phyloP scores from a whole-genome alignment of 2,329 filamentous ascomycete species.

The Gliomastix tumulicola region DNA sequence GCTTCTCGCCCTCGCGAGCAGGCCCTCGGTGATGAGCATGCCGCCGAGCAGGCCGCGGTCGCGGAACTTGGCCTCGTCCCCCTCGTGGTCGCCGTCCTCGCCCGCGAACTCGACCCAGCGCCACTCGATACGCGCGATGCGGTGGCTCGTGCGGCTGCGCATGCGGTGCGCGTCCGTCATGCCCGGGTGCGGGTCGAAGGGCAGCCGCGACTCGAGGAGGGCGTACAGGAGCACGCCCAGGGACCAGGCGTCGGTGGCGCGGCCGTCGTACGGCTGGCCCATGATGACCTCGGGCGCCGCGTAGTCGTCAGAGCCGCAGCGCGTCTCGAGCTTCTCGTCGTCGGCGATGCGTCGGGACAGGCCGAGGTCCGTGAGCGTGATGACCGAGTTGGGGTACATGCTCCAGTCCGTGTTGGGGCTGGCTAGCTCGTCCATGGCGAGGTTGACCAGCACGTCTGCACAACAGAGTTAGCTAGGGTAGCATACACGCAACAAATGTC shows the following conservation, averaged over 20 bases:
- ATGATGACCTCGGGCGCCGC: constrained; percentile 94
- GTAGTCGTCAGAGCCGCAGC: constrained; percentile 95
- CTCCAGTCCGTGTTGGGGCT: constrained; percentile 59
- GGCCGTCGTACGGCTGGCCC: constrained; percentile 89
- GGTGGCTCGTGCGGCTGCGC: constrained; percentile 77
- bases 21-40: constrained; percentile 72
- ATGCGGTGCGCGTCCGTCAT: constrained; percentile 70
- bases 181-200: constrained; percentile 83
- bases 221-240: constrained; percentile 90
- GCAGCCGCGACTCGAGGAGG: constrained; percentile 83
- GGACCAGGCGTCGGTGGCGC: constrained; percentile 89
- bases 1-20: constrained; percentile 75
- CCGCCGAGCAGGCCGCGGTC: constrained; percentile 65
- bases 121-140: constrained; percentile 96
- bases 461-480: constrained; percentile 1
- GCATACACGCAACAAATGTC: too few relatives aligned
- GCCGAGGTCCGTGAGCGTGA: constrained; percentile 87
- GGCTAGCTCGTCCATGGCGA: constrained; percentile 62
- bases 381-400: constrained; percentile 71
- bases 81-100: constrained; percentile 80
- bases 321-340: constrained; percentile 82
- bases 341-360: constrained; percentile 73
- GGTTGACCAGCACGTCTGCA: constrained; percentile 83
- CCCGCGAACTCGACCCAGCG: constrained; percentile 83
- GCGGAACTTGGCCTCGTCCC: constrained; percentile 51